Conservation (phyloP, 2,329 filamentous ascomycete genomes). For the Leptosphaerulina australis region DNA sequence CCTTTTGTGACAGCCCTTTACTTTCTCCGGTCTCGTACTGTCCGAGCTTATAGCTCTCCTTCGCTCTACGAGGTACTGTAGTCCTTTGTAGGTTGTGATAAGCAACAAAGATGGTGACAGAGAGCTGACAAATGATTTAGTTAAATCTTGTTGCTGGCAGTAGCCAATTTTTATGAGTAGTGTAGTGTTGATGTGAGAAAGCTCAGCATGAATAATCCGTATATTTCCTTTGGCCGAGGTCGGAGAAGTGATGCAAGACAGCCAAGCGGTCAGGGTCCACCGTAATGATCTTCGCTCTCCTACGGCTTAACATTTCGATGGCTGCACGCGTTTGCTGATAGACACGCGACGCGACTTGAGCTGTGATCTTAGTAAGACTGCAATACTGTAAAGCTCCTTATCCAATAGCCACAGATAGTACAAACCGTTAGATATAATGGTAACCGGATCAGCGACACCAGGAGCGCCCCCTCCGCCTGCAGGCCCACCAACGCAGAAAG, state of each 20-base stretch:
- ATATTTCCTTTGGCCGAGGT: conserved; percentile 16
- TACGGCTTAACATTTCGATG: conserved; percentile 15
- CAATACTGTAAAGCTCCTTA: conserved; percentile 3
- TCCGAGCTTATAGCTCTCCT: conserved; percentile 6
- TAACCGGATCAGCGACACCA: conserved; percentile 43
- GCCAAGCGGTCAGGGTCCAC: conserved; percentile 13
- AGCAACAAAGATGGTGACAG: background rate
- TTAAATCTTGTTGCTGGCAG: background rate
- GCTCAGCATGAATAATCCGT: conserved; percentile 14
- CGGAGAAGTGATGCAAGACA: conserved; percentile 16
- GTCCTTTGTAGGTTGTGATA: too few species aligned
- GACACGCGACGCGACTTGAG: conserved; percentile 12
- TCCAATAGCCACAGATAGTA: background rate
- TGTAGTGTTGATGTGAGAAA: conserved; percentile 1
- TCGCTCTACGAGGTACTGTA: background rate
- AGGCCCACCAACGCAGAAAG: conserved; percentile 58
- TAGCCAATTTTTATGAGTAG: conserved; percentile 2
- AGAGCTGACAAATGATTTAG: background rate
- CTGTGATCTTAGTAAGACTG: background rate
- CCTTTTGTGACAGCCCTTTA: conserved; percentile 20
- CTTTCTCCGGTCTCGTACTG: conserved; percentile 1
- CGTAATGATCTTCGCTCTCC: conserved; percentile 10
- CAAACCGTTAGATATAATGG: conserved; percentile 32
- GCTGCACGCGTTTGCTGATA: conserved; percentile 8
- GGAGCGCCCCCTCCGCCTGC: conserved; percentile 41